A percentile compares a stretch with the other conserved stretches of the same genome.
Evolutionary conservation across 2,329 filamentous ascomycete genomes (phyloP).

Genomic region (Diaporthe batatas): DNA sequence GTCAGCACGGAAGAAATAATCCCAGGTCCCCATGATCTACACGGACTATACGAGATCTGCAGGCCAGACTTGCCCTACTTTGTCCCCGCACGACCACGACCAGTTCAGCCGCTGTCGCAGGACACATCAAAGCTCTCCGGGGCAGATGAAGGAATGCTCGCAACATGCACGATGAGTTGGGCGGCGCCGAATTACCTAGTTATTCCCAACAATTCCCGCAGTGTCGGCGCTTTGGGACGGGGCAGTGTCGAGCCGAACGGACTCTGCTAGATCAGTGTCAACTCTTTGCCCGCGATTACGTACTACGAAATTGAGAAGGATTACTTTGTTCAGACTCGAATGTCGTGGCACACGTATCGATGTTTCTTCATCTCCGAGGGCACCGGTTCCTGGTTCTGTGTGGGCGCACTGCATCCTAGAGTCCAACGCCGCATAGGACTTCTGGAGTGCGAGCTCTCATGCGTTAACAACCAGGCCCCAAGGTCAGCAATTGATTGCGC

Average conservation of each 20-base stretch:
- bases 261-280: neutral
- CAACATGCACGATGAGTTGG: neutral
- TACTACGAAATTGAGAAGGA: conserved; percentile 3
- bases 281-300: neutral
- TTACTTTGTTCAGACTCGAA: neutral
- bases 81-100: neutral
- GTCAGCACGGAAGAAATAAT: neutral
- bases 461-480: neutral
- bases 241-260: neutral
- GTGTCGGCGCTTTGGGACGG: neutral
- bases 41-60: neutral
- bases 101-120: neutral
- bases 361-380: neutral
- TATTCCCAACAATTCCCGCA: neutral
- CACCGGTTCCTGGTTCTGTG: neutral
- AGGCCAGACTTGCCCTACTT: neutral
- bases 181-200: neutral
- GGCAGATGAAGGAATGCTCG: neutral
- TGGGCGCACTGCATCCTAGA: too few relatives aligned
- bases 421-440: too few relatives aligned
- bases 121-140: neutral
- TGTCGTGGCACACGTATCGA: neutral
- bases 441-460: neutral
- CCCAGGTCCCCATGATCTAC: neutral
- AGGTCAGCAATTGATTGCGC: neutral